Evolutionary conservation across 2,329 filamentous ascomycete genomes (phyloP).

Genomic region (Verticillium longisporum): DNA sequence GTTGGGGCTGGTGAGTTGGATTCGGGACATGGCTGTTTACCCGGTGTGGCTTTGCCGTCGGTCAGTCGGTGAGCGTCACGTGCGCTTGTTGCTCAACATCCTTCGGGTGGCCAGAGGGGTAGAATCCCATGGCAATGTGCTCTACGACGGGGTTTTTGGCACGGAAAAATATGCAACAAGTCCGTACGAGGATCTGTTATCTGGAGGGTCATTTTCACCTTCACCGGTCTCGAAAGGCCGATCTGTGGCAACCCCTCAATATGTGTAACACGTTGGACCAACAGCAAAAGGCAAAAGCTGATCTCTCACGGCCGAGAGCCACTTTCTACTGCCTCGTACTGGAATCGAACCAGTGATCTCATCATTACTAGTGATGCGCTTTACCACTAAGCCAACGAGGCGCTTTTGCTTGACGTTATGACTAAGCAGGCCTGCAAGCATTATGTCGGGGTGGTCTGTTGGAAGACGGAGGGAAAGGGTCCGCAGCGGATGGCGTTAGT

Average conservation of each 20-base stretch:
- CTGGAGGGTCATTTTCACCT: too few species aligned
- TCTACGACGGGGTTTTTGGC: too few species aligned
- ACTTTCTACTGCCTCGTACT: slow-evolving; percentile 19
- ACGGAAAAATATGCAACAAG: too few species aligned
- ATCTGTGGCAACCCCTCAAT: too few species aligned
- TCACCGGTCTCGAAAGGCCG: too few species aligned
- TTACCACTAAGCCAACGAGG: slow-evolving; percentile 28
- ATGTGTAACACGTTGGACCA: too few species aligned
- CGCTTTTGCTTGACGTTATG: slow-evolving; percentile 3
- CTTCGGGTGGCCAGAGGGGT: not conserved
- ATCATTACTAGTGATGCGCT: slow-evolving; percentile 29
- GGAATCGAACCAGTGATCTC: slow-evolving; percentile 28
- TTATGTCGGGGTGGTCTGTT: not conserved
- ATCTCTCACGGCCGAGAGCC: not conserved
- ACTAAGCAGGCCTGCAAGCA: not conserved
- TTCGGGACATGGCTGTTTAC: not conserved
- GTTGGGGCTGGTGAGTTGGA: not conserved
- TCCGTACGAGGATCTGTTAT: too few species aligned
- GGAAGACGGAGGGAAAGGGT: not conserved
- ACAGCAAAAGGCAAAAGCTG: not conserved
- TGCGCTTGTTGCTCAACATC: not conserved
- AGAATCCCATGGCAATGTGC: not conserved
- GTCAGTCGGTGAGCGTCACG: not conserved
- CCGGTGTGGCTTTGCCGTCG: not conserved
- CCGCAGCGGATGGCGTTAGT: not conserved